Conservation (phyloP, 164 flowering plant genomes). For the Euptelea pleiosperma region DNA sequence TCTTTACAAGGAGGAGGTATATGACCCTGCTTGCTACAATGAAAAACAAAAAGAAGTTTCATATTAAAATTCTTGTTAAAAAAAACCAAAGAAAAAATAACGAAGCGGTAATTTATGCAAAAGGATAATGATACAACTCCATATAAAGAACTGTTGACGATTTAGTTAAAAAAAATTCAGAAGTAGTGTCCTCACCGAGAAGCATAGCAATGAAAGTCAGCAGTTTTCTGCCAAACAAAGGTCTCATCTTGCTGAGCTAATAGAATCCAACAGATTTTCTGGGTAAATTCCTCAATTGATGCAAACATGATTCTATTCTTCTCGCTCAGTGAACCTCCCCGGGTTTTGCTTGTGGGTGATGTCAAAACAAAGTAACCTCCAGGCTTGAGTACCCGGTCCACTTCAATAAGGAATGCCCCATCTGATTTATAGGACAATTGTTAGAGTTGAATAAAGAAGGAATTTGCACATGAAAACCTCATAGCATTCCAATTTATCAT, state of each 20-base stretch:
- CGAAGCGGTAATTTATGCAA: not conserved
- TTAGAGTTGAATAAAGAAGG: slow-evolving; percentile 1
- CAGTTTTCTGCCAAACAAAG: slow-evolving; percentile 91
- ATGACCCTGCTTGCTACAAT: slow-evolving; percentile 47
- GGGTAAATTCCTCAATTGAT: slow-evolving; percentile 58
- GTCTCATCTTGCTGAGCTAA: slow-evolving; percentile 92
- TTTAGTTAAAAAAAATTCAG: not conserved
- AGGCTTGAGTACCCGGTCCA: slow-evolving; percentile 83
- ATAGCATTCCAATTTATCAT: too few relatives aligned
- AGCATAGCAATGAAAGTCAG: slow-evolving; percentile 60
- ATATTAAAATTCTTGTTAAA: not conserved
- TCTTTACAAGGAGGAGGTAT: slow-evolving; percentile 67
- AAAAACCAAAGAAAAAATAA: too few relatives aligned
- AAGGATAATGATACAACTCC: too few relatives aligned
- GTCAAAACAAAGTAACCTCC: slow-evolving; percentile 97
- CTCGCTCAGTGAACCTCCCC: slow-evolving; percentile 34
- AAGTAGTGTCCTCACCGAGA: slow-evolving; percentile 56
- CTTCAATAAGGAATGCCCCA: slow-evolving; percentile 82
- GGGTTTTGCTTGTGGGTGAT: slow-evolving; percentile 48
- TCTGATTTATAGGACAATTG: slow-evolving; percentile 42
- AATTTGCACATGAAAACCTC: too few relatives aligned
- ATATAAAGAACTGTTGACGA: not conserved
- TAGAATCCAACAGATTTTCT: slow-evolving; percentile 81
- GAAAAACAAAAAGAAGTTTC: slow-evolving; percentile 12
- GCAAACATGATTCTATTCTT: slow-evolving; percentile 47